Evolutionary conservation across 441 rosid species (phyloP), one percentile per base, ranked within the genome.

Genomic region (Lepidium campestre): DNA sequence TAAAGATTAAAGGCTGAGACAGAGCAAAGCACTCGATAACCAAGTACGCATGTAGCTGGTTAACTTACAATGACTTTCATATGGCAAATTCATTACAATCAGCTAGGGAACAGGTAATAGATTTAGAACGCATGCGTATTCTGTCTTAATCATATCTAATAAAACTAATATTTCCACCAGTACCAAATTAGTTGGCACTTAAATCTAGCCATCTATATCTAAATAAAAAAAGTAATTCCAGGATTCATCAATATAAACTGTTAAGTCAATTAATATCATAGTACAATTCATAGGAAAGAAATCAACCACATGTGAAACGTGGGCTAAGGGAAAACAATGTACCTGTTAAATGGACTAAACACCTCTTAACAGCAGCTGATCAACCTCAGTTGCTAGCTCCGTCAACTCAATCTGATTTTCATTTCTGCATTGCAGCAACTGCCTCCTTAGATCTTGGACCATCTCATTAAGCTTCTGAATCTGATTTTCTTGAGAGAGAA

Each of bases 401-500:
- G 70, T 58, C 61, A 82, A 70, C 74, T 76, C 75, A 40, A 53
- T 71, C 68, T 78, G 70, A 44, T 74, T 81, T 71, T 83, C 85
- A 42, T 75, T 78, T 68, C 75, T 83, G 64, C 93, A 89, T 40
- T 67, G 82, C 27, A 54, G 18, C 75, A 89, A 76, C 72, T 79
- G 91, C 68, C 83, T 78, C 14, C 67, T 78, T 64, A 89, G 91
- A 68, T 72, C 84, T 62, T 49, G 77, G 44, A 89, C 83, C 50
- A 74, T 76, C 72, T 81, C 87, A 17, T 87, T 85, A 62, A 89
- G 91, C 69, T 80, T 83, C 73, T 83, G 90, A 75, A 87, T 87
- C 34, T 81, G 79, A 61, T 76, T 83, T 73, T 89, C 96, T 72
- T 85, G 96, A 50, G 83, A 85, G 35, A 89, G 91, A 77, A 89